Evolutionary conservation across 2,329 filamentous ascomycete species (phyloP).

Genomic region (Plenodomus biglobosus): DNA sequence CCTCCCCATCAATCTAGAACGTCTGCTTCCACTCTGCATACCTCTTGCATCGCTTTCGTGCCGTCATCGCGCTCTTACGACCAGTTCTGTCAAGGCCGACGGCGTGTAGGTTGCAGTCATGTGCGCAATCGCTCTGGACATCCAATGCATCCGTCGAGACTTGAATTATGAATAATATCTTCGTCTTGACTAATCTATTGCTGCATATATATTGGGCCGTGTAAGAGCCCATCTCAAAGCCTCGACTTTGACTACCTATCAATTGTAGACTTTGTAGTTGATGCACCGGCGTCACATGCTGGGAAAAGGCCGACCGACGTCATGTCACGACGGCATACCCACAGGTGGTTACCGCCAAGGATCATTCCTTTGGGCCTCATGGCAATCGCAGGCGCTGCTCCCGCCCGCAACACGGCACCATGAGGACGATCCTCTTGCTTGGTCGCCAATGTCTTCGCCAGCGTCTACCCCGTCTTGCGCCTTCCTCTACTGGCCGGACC

Average conservation of each 20-base stretch:
- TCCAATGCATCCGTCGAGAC: constrained; percentile 48
- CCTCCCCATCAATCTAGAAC: constrained; percentile 24
- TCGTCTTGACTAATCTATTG: too few relatives aligned
- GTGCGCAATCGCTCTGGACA: constrained; percentile 62
- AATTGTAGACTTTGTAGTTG: too few relatives aligned
- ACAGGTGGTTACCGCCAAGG: constrained; percentile 3
- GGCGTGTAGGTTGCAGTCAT: constrained; percentile 41
- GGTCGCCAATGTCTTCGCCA: constrained; percentile 55
- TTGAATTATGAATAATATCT: constrained; percentile 41
- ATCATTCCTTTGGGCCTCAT: constrained; percentile 18
- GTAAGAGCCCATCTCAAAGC: too few relatives aligned
- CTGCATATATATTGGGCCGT: too few relatives aligned
- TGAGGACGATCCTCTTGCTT: constrained; percentile 54
- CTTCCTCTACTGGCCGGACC: too few relatives aligned
- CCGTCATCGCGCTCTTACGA: constrained; percentile 27
- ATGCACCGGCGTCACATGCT: constrained; percentile 22
- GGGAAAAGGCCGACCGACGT: constrained; percentile 21
- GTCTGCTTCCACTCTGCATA: constrained; percentile 20
- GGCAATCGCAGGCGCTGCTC: constrained; percentile 25
- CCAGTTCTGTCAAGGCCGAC: constrained; percentile 36
- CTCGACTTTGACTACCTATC: too few relatives aligned
- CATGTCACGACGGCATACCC: too few relatives aligned
- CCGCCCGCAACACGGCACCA: constrained; percentile 38
- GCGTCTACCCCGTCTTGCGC: constrained; percentile 20
- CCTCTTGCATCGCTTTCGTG: constrained; percentile 22